Conservation (phyloP, 176 grass and related monocot genomes). For the Zoysia japonica region DNA sequence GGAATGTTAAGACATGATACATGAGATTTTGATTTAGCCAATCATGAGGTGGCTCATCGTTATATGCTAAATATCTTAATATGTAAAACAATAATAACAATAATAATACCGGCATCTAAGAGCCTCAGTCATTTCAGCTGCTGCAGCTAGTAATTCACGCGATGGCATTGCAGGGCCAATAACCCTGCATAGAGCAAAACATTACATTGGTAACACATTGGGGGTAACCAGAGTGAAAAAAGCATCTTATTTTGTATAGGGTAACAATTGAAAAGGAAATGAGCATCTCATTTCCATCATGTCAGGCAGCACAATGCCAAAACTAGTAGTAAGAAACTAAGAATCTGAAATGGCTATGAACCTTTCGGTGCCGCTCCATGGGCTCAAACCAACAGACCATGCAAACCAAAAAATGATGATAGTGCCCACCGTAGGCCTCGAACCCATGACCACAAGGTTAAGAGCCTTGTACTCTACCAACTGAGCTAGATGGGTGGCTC, state of each 20-base stretch:
- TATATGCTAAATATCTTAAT: slow-evolving; percentile 23
- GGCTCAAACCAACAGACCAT: no score
- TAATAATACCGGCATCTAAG: slow-evolving; percentile 55
- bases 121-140: slow-evolving; percentile 93
- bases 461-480: no score
- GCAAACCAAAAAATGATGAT: no score
- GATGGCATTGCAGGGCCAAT: slow-evolving; percentile 99
- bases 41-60: neutral
- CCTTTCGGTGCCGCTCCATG: no score
- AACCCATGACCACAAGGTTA: no score
- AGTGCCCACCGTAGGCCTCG: no score
- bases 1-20: slow-evolving; percentile 3
- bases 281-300: neutral
- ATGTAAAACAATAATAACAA: neutral
- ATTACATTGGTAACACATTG: slow-evolving; percentile 22
- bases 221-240: slow-evolving; percentile 11
- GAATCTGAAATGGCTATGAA: neutral
- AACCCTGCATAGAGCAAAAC: slow-evolving; percentile 49
- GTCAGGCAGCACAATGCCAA: neutral
- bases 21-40: slow-evolving; percentile 23
- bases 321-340: neutral
- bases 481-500: no score
- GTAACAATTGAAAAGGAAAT: slow-evolving; percentile 21
- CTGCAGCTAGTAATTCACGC: slow-evolving; percentile 82
- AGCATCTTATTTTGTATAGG: neutral